phyloP scores from a whole-genome alignment of 2,329 filamentous ascomycete species.

The Fusarium beomiforme region DNA sequence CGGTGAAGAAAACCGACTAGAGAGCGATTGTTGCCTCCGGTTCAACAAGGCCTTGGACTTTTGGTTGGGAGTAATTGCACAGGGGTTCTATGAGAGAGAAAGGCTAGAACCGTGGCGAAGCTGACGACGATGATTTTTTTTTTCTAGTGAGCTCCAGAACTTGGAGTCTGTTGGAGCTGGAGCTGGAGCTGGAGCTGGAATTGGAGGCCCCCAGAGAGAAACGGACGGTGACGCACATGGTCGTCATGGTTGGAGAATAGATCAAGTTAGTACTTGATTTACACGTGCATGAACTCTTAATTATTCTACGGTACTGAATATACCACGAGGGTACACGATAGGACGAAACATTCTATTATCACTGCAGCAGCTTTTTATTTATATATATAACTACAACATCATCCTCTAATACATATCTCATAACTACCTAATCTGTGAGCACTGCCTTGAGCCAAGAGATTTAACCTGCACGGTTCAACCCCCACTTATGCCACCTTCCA shows the following conservation, averaged over 20 bases:
- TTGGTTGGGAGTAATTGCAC: constrained; percentile 3
- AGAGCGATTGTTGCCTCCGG: constrained; percentile 12
- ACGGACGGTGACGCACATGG: constrained; percentile 46
- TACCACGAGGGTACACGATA: constrained; percentile 1
- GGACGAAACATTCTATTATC: neutral
- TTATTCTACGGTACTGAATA: neutral
- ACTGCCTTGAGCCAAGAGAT: constrained; percentile 19
- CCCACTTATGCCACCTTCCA: neutral
- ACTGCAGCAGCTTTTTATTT: neutral
- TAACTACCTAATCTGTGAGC: no score
- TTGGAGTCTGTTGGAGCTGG: neutral
- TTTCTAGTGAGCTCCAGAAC: constrained; percentile 7
- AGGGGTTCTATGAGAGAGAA: neutral
- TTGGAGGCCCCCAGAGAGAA: constrained; percentile 32
- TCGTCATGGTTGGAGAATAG: constrained; percentile 42
- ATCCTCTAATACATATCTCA: no score
- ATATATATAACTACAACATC: neutral
- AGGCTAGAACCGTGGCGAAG: constrained; percentile 37
- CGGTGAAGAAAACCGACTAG: constrained; percentile 2
- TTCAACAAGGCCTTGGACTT: constrained; percentile 3
- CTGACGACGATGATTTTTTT: constrained; percentile 38
- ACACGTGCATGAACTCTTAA: constrained; percentile 31
- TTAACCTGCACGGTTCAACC: constrained; percentile 16
- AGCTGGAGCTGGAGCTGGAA: neutral
- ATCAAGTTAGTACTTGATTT: constrained; percentile 10